Base-by-base conservation (phyloP, 2,329 filamentous ascomycete genomes). In the Nothophoma quercina region DNA sequence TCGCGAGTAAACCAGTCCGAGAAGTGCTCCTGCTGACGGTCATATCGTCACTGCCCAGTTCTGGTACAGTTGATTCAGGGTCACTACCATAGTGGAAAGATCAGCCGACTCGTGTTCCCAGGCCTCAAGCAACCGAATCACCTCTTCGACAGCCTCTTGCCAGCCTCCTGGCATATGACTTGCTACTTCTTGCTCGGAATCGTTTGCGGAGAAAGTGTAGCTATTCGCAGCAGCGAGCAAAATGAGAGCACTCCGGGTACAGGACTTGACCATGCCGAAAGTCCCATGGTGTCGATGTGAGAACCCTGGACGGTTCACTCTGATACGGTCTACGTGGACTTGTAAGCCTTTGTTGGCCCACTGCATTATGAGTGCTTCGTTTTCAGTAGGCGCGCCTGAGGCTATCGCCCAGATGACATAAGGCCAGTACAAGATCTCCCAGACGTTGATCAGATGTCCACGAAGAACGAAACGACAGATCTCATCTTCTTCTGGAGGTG, bases 251-350 rank as follows among this genome's bases (percentile, higher is more conserved):
- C 54, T 56, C 15, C 54, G 28, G 12, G 44, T 45, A 15, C 39
- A 49, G 18, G 43, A 36, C 28, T 40, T 39, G n/a, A 56, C 21
- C 38, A 53, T 35, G 16, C 43, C 34, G 30, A 41, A 54, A 15
- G 54, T 57, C 19, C 54, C 54, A 34, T 57, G 54, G 36, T 53
- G 54, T 12, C 54, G 43, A 16, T 32, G 13, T 16, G 51, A 40
- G 23, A 38, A 50, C 8, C 35, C 36, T 34, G 36, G 36, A 19
- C 36, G 36, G 15, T 42, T 42, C 15, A 42, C 39, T 30, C 32
- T 15, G 13, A 42, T 30, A 7, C 39, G 39, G n/a, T 42, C 26
- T 18, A 42, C 26, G 25, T 42, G 39, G 15, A 42, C 23, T 18
- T 32, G 39, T 9, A 42, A 26, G 7, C 39, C 39, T 30, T 42